phyloP scores from a whole-genome alignment of 164 flowering plant species.

The Magnolia changhungtana region DNA sequence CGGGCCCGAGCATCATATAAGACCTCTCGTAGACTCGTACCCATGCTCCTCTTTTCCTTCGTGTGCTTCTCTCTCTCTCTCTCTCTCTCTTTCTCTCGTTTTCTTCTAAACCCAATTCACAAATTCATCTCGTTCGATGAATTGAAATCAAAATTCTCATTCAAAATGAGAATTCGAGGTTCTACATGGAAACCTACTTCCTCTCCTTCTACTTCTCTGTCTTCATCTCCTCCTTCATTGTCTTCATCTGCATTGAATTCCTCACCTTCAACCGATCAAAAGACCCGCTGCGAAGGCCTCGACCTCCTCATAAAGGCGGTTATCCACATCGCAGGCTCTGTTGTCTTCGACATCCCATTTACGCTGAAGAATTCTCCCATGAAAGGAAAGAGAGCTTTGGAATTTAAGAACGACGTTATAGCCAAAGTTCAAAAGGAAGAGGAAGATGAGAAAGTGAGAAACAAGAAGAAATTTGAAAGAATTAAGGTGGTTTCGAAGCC shows the following conservation, averaged over 20 bases:
- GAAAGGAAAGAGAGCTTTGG: constrained; percentile 31
- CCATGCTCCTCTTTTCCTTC: not conserved
- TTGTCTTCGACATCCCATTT: constrained; percentile 37
- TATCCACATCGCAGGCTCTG: constrained; percentile 32
- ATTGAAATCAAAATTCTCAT: not conserved
- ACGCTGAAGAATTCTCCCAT: constrained; percentile 38
- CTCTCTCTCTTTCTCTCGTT: not conserved
- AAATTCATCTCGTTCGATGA: not conserved
- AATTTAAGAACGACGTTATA: constrained; percentile 18
- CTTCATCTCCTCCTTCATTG: constrained; percentile 8
- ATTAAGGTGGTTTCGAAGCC: constrained; percentile 16
- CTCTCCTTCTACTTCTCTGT: constrained; percentile 3
- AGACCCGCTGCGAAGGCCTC: constrained; percentile 41
- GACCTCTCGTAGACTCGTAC: too few relatives aligned
- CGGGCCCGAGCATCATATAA: too few relatives aligned
- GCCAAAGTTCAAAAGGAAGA: constrained; percentile 10
- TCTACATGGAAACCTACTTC: constrained; percentile 1
- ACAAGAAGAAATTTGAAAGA: not conserved
- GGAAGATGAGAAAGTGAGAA: constrained; percentile 10
- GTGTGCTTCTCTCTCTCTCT: not conserved
- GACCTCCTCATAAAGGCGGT: constrained; percentile 53
- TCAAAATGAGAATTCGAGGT: constrained; percentile 25
- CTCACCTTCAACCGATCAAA: constrained; percentile 9
- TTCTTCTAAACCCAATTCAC: too few relatives aligned
- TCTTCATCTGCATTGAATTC: constrained; percentile 16